Percentiles rank a stretch among this genome's conserved stretches.
phyloP scores from a whole-genome alignment of 805 yeast species.

The Saccharomycopsis oosterbeekiorum region DNA sequence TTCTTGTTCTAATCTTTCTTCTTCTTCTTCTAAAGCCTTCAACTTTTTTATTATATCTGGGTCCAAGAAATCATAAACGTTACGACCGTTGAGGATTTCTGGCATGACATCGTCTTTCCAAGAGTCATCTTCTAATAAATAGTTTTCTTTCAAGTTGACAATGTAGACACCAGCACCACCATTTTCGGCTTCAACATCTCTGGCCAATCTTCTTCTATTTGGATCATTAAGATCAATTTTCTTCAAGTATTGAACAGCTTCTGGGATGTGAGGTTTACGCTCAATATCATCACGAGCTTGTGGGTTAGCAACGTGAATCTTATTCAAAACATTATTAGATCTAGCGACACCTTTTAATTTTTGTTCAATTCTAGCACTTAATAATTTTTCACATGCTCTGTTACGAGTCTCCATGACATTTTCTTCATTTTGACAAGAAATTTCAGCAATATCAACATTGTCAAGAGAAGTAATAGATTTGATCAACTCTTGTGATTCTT shows the following conservation, averaged over 20 bases:
- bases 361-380: conserved; percentile 93
- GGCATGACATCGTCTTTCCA: conserved; percentile 99
- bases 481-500: conserved; percentile 62
- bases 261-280: conserved; percentile 79
- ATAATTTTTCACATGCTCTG: conserved; percentile 92
- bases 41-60: conserved; percentile 90
- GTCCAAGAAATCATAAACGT: conserved; percentile 94
- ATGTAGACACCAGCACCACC: conserved; percentile 99
- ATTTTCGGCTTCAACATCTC: conserved; percentile 85
- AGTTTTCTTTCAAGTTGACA: conserved; percentile 85
- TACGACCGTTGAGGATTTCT: conserved; percentile 90
- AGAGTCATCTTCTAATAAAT: conserved; percentile 86
- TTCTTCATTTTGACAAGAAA: conserved; percentile 91
- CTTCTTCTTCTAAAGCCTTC: conserved; percentile 94
- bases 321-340: conserved; percentile 80
- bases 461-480: conserved; percentile 52
- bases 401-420: conserved; percentile 94
- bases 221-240: conserved; percentile 78
- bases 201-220: conserved; percentile 67
- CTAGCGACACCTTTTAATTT: conserved; percentile 90
- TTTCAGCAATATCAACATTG: conserved; percentile 85
- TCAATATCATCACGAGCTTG: conserved; percentile 76
- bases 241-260: conserved; percentile 45
- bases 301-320: conserved; percentile 91
- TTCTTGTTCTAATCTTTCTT: conserved; percentile 83